Percentiles rank a stretch among this genome's conserved stretches.
Evolutionary conservation across 2,329 filamentous ascomycete species (phyloP).

Genomic region (Zymoseptoria pseudotritici): DNA sequence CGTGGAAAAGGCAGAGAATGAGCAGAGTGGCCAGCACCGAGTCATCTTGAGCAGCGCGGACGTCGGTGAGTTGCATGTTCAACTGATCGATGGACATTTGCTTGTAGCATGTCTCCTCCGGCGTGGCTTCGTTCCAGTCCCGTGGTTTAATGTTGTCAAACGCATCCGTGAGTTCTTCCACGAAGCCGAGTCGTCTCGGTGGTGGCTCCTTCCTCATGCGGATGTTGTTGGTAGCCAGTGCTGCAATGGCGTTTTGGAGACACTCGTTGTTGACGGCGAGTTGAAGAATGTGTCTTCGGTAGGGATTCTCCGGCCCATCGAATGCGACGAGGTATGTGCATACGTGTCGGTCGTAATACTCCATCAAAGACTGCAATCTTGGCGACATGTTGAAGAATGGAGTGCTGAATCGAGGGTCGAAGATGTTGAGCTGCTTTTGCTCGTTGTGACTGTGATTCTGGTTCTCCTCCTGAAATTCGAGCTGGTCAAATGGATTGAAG

Average conservation of each 20-base stretch:
- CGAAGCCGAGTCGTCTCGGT: constrained; percentile 26
- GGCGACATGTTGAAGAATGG: constrained; percentile 55
- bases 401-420: constrained; percentile 26
- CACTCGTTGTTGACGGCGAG: constrained; percentile 71
- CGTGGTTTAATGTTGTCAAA: constrained; percentile 23
- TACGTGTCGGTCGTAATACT: constrained; percentile 90
- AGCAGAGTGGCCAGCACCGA: constrained; percentile 81
- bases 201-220: constrained; percentile 70
- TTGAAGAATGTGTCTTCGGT: constrained; percentile 71
- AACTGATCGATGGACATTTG: constrained; percentile 73
- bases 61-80: constrained; percentile 76
- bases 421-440: constrained; percentile 17
- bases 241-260: constrained; percentile 87
- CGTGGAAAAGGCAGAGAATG: constrained; percentile 83
- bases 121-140: constrained; percentile 50
- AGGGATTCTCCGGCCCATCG: constrained; percentile 79
- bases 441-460: constrained; percentile 15
- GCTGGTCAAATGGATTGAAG: constrained; percentile 14
- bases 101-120: constrained; percentile 78
- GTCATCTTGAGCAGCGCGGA: constrained; percentile 68
- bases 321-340: constrained; percentile 88
- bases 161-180: constrained; percentile 24
- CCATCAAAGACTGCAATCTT: constrained; percentile 80
- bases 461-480: constrained; percentile 15
- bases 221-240: constrained; percentile 79